Conservation (phyloP, 139 green algal genomes). For the Marvania coccoides region DNA sequence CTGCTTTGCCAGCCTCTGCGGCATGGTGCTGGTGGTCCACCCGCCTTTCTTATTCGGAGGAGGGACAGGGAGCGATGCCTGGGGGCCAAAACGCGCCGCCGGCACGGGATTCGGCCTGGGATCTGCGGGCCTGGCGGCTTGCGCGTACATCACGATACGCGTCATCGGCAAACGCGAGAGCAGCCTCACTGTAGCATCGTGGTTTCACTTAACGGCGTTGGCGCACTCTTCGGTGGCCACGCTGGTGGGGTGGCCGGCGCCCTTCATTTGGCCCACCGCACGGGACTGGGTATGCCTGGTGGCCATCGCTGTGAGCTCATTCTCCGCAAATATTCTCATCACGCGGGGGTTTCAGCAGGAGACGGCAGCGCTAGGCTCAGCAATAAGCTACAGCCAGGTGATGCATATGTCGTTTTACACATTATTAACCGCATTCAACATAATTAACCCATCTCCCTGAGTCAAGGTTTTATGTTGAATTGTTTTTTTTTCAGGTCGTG, state of each 20-base stretch:
- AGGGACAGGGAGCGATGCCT: not conserved
- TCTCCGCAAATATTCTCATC: conserved; percentile 40
- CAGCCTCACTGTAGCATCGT: conserved; percentile 22
- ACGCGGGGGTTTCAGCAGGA: conserved; percentile 51
- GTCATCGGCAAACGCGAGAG: conserved; percentile 6
- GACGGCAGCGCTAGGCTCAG: conserved; percentile 27
- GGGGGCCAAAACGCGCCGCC: not conserved
- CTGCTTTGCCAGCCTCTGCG: conserved; percentile 9
- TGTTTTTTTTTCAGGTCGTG: conserved; percentile 22
- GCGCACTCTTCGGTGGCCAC: not conserved
- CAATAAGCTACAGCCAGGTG: conserved; percentile 36
- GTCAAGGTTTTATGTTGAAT: too few species aligned
- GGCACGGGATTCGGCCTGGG: conserved; percentile 1
- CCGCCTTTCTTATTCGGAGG: conserved; percentile 26
- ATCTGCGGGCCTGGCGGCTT: not conserved
- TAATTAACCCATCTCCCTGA: too few species aligned
- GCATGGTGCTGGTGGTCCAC: conserved; percentile 19
- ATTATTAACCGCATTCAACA: too few species aligned
- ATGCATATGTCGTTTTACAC: too few species aligned
- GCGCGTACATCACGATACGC: conserved; percentile 2
- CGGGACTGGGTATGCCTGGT: conserved; percentile 15
- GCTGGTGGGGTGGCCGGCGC: conserved; percentile 11
- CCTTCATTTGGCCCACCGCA: conserved; percentile 4
- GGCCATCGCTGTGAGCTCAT: conserved; percentile 18
- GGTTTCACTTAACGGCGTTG: conserved; percentile 10